These are phyloP conservation scores for Cladosporium sp. DNA, from an alignment of 2,329 filamentous ascomycete genomes.

Conservation along the genomic window DNA sequence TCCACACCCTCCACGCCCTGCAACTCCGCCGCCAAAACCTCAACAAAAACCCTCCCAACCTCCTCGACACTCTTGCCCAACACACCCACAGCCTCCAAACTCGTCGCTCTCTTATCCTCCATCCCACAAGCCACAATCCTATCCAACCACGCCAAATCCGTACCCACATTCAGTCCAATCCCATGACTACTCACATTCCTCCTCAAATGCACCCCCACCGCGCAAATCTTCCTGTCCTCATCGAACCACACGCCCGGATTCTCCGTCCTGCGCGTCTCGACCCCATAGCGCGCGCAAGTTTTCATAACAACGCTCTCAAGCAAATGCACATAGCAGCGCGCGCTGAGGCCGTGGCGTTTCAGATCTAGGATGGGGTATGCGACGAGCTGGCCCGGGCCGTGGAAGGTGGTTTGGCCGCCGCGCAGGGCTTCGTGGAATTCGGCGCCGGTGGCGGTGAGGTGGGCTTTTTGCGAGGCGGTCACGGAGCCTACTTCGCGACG, in stretches of 20 bases:
- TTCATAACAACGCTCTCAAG: constrained; percentile 74
- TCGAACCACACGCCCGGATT: constrained; percentile 79
- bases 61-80: constrained; percentile 32
- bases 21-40: constrained; percentile 31
- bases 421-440: constrained; percentile 69
- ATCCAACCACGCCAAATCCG: constrained; percentile 60
- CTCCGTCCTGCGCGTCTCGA: constrained; percentile 61
- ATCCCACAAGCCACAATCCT: constrained; percentile 90
- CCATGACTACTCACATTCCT: constrained; percentile 82
- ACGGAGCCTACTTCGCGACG: constrained; percentile 65
- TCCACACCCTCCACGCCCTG: constrained; percentile 24
- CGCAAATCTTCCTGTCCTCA: constrained; percentile 70
- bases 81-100: constrained; percentile 55
- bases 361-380: constrained; percentile 92
- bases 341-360: constrained; percentile 61
- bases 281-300: constrained; percentile 56
- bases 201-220: constrained; percentile 85
- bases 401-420: constrained; percentile 90
- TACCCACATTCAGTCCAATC: constrained; percentile 71
- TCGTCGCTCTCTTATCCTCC: constrained; percentile 74
- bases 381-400: constrained; percentile 88
- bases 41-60: constrained; percentile 40
- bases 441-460: constrained; percentile 44
- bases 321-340: constrained; percentile 71
- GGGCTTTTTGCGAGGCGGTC: constrained; percentile 40